Conservation (phyloP, 345 rosid species). For the Chamaenerion angustifolium region DNA sequence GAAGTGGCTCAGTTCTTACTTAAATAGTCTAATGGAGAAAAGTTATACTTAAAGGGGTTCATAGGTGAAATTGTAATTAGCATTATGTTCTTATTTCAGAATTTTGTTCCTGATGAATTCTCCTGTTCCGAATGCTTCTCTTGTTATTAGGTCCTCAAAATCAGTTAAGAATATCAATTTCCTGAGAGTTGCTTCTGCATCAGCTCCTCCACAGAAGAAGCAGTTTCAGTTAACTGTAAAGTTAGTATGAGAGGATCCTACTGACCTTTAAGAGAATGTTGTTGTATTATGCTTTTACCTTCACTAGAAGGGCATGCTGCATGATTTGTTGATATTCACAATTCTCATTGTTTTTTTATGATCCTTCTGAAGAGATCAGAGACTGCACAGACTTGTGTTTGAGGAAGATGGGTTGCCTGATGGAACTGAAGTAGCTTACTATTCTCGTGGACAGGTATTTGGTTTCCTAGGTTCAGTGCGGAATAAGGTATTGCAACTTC, state of each 20-base stretch:
- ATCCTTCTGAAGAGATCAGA: conserved; percentile 48
- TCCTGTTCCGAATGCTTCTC: conserved; percentile 5
- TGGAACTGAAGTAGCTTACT: conserved; percentile 94
- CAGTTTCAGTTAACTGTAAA: conserved; percentile 20
- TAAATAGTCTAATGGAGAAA: no score
- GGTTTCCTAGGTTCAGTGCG: conserved; percentile 12
- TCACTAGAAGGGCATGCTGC: no score
- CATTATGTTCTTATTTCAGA: no score
- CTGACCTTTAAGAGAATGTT: background rate
- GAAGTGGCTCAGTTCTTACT: no score
- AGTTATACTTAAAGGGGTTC: no score
- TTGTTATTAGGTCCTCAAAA: conserved; percentile 28
- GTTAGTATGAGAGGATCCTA: conserved; percentile 12
- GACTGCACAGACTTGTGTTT: conserved; percentile 76
- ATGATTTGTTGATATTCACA: conserved; percentile 1
- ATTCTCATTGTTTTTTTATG: conserved; percentile 5
- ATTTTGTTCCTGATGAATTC: background rate
- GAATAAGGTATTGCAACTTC: conserved; percentile 11
- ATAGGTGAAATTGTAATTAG: no score
- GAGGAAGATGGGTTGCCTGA: conserved; percentile 82
- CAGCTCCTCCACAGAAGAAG: conserved; percentile 21
- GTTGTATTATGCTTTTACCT: conserved; percentile 10
- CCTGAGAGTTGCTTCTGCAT: conserved; percentile 17
- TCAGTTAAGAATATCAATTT: conserved; percentile 20
- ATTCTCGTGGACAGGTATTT: conserved; percentile 78